A percentile compares a stretch with the other conserved stretches of the same genome.
Evolutionary conservation across 2,329 filamentous ascomycete genomes (phyloP).

Genomic region (Plenodomus lindquistii): DNA sequence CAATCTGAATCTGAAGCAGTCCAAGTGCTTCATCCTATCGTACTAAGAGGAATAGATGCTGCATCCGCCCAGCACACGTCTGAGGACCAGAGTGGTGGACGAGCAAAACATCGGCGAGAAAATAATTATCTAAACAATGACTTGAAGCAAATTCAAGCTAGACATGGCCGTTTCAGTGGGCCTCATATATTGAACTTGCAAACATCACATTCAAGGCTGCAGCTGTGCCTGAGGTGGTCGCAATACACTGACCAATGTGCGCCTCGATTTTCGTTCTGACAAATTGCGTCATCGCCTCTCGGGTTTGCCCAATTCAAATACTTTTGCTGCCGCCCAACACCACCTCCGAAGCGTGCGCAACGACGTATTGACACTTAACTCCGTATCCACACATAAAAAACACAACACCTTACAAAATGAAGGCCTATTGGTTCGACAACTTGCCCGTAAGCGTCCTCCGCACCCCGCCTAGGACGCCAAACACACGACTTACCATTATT

Average conservation of each 20-base stretch:
- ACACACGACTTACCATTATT: constrained; percentile 21
- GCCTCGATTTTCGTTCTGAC: background rate
- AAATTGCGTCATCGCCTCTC: constrained; percentile 34
- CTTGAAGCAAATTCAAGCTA: too few relatives aligned
- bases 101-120: too few relatives aligned
- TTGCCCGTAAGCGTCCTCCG: constrained; percentile 52
- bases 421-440: constrained; percentile 74
- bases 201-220: background rate
- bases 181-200: too few relatives aligned
- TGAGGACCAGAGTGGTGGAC: too few relatives aligned
- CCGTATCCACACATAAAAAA: background rate
- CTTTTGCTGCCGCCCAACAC: constrained; percentile 1
- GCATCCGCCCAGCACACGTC: too few relatives aligned
- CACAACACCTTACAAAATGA: constrained; percentile 53
- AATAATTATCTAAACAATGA: too few relatives aligned
- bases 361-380: background rate
- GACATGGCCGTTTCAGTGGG: too few relatives aligned
- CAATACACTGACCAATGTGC: background rate
- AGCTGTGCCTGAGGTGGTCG: background rate
- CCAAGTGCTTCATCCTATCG: background rate
- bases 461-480: background rate
- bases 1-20: background rate
- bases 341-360: background rate
- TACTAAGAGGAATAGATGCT: too few relatives aligned
- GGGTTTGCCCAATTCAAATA: constrained; percentile 18